Conservation (phyloP, 2,329 filamentous ascomycete species). For the Aphanocladium album region DNA sequence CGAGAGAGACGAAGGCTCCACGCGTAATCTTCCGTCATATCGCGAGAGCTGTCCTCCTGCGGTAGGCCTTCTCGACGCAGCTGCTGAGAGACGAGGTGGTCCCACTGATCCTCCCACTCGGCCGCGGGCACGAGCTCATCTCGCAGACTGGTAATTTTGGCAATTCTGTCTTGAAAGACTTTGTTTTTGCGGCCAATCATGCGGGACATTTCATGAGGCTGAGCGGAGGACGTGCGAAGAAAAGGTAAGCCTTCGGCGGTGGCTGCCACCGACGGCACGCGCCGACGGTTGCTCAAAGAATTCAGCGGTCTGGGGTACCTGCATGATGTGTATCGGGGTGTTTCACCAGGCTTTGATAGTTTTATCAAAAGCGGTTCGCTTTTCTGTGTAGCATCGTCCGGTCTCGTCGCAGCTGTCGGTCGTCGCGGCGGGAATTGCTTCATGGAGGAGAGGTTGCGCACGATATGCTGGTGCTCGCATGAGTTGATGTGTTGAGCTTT, state of each 20-base stretch:
- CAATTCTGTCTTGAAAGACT: conserved; percentile 37
- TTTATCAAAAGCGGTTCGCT: conserved; percentile 31
- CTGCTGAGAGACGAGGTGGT: conserved; percentile 29
- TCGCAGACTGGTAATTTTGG: conserved; percentile 32
- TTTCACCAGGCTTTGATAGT: conserved; percentile 27
- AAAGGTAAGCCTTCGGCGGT: conserved; percentile 56
- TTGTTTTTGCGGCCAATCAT: conserved; percentile 49
- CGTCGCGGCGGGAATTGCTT: conserved; percentile 6
- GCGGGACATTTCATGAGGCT: conserved; percentile 53
- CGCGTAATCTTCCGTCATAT: conserved; percentile 23
- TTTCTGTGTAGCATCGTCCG: conserved; percentile 16
- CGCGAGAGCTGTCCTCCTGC: conserved; percentile 1
- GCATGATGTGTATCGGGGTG: conserved; percentile 37
- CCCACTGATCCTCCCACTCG: conserved; percentile 46
- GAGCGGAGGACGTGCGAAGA: conserved; percentile 61
- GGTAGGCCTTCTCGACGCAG: conserved; percentile 17
- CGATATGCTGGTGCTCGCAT: conserved; percentile 36
- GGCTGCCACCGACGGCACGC: conserved; percentile 52
- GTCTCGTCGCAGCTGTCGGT: background rate
- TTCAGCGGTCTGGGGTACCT: conserved; percentile 16
- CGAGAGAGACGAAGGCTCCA: conserved; percentile 26
- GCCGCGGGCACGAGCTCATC: conserved; percentile 30
- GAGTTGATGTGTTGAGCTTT: conserved; percentile 33
- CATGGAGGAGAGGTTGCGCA: conserved; percentile 34
- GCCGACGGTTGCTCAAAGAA: conserved; percentile 34